Percentiles rank a stretch among this genome's conserved stretches.
phyloP scores from a whole-genome alignment of 495 filamentous ascomycete species.

The Penicillium daleae region DNA sequence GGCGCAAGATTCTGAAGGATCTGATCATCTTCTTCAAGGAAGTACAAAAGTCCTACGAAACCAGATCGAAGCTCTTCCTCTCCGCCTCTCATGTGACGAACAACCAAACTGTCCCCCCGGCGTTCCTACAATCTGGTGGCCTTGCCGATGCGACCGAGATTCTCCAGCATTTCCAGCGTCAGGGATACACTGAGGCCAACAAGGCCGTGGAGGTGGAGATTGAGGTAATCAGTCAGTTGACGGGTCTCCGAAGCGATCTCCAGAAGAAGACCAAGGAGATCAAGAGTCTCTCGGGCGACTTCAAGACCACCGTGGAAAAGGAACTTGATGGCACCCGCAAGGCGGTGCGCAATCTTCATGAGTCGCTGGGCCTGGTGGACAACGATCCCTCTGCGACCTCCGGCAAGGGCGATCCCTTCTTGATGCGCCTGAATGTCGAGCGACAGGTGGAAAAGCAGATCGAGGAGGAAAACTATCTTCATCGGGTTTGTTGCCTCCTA shows the following conservation, averaged over 20 bases:
- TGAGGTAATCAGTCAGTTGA: slow-evolving; percentile 86
- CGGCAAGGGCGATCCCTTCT: slow-evolving; percentile 89
- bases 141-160: slow-evolving; percentile 84
- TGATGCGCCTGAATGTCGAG: slow-evolving; percentile 82
- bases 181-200: slow-evolving; percentile 77
- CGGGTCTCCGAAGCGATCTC: slow-evolving; percentile 82
- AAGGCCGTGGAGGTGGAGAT: slow-evolving; percentile 89
- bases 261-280: slow-evolving; percentile 98
- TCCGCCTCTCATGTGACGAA: slow-evolving; percentile 85
- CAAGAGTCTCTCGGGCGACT: slow-evolving; percentile 86
- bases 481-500: slow-evolving; percentile 64
- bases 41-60: slow-evolving; percentile 87
- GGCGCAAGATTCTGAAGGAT: slow-evolving; percentile 94
- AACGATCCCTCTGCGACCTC: slow-evolving; percentile 71
- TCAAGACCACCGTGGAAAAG: slow-evolving; percentile 76
- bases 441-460: slow-evolving; percentile 88
- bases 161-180: slow-evolving; percentile 79
- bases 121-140: slow-evolving; percentile 77
- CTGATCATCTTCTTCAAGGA: slow-evolving; percentile 94
- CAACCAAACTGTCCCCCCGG: slow-evolving; percentile 70
- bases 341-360: slow-evolving; percentile 77
- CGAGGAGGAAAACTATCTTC: slow-evolving; percentile 96
- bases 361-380: slow-evolving; percentile 76
- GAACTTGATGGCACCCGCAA: slow-evolving; percentile 59
- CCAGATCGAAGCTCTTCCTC: slow-evolving; percentile 76